Evolutionary conservation across 2,329 filamentous ascomycete genomes (phyloP), one percentile per base, ranked within the genome.

Genomic region (Exophiala dermatitidis): DNA sequence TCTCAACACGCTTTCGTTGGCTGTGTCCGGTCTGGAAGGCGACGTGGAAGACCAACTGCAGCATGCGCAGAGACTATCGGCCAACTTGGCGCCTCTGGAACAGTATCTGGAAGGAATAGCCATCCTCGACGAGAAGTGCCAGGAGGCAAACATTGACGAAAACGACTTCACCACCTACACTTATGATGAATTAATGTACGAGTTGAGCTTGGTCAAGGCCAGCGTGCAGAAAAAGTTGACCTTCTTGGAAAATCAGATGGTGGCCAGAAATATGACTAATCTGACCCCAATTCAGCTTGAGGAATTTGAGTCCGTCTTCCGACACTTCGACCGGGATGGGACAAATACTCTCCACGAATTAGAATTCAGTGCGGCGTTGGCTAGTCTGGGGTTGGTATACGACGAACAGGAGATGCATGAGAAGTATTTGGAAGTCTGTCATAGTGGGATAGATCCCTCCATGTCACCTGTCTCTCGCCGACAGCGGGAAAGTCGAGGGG

Each of bases 161-260:
- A 98, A 98, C 70, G 93, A 98, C 74, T 97, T 93, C 70, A 98
- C 93, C n/a, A 97, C 91, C 5, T 97, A 97, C 72, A 95, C 91
- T 6, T 93, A 97, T 69, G 93, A 98, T 67, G 93, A 98, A 71
- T 79, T 98, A 40, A 83, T 84, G 56, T 98, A 98, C 72, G 93
- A 98, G 72, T 79, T 97, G 54, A 84, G 88, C 10, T 79, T 98
- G 31, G 93, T 97, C 53, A 90, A 90, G 68, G 85, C 87, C 31
- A 93, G 88, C 7, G 91, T 97, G 30, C 86, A 90, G 60, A 98
- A 97, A 77, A 98, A 98, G 72, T 81, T 97, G 52, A 85, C 87
- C 41, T 98, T 98, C 74, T 76, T 98, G 51, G 91, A 98, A 67
- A 98, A 98, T 72, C 93, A 98, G 72, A 94, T 96, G 78, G 93